These are phyloP conservation scores for Astragalus membranaceus DNA, from an alignment of 306 rosid species.

Conservation along the genomic window DNA sequence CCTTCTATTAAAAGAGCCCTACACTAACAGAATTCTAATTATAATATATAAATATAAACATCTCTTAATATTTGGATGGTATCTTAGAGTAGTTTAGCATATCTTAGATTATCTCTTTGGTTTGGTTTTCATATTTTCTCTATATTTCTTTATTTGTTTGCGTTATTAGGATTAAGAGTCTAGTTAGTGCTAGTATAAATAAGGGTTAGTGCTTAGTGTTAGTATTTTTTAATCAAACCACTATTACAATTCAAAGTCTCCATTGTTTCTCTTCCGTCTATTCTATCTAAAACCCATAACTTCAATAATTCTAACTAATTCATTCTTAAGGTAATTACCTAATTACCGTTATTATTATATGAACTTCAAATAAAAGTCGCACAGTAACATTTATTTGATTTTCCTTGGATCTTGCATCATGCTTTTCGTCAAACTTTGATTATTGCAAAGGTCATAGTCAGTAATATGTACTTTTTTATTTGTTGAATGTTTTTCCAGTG, in stretches of 20 bases:
- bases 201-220: neutral
- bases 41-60: too few species aligned
- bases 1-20: neutral
- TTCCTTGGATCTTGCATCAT: neutral
- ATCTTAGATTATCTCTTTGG: too few species aligned
- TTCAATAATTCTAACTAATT: neutral
- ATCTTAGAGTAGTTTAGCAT: too few species aligned
- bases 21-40: neutral
- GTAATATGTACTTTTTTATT: neutral
- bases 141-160: neutral
- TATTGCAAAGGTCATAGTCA: neutral
- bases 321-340: neutral
- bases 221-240: neutral
- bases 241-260: neutral
- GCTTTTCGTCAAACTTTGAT: neutral
- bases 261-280: neutral
- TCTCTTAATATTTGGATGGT: too few species aligned
- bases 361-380: neutral
- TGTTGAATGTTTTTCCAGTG: slow-evolving; percentile 1
- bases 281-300: neutral
- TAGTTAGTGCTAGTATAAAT: neutral
- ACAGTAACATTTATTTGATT: neutral
- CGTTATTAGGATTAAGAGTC: neutral
- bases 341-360: neutral
- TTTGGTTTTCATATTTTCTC: neutral